phyloP scores from a whole-genome alignment of 2,329 filamentous ascomycete genomes.

The Clonostachys byssicola region DNA sequence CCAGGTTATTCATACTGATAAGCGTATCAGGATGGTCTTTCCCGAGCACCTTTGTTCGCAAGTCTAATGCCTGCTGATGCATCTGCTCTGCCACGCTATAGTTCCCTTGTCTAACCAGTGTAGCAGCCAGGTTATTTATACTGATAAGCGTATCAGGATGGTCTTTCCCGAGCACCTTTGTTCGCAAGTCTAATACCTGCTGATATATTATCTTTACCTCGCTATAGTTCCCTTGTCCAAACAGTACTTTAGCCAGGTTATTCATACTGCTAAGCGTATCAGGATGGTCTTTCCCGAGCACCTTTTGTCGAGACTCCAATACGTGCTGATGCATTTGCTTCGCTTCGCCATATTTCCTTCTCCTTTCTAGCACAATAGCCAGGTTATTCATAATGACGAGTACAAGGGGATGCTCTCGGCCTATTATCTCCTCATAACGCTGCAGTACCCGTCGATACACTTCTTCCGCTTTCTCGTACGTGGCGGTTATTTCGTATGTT shows the following conservation, averaged over 20 bases:
- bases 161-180: constrained; percentile 1
- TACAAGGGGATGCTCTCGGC: neutral
- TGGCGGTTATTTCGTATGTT: neutral
- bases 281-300: neutral
- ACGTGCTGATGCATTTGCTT: neutral
- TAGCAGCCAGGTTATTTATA: constrained; percentile 4
- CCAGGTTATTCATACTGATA: neutral
- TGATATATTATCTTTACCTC: constrained; percentile 1
- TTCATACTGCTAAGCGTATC: constrained; percentile 4
- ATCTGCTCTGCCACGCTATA: constrained; percentile 1
- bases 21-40: constrained; percentile 5
- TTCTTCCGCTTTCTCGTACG: constrained; percentile 9
- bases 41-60: too few species aligned
- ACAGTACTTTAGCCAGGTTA: too few species aligned
- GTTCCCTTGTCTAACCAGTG: neutral
- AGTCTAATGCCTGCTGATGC: constrained; percentile 3
- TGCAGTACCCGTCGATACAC: constrained; percentile 6
- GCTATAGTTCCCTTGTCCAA: constrained; percentile 1
- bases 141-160: constrained; percentile 1
- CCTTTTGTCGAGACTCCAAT: neutral
- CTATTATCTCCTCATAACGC: constrained; percentile 2
- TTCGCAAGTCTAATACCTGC: constrained; percentile 2
- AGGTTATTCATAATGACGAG: constrained; percentile 6
- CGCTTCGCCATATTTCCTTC: neutral
- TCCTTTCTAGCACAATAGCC: neutral